Percentiles rank a stretch among this genome's conserved stretches.
Conservation (phyloP, 495 filamentous ascomycete species). For the Talaromyces liani region DNA sequence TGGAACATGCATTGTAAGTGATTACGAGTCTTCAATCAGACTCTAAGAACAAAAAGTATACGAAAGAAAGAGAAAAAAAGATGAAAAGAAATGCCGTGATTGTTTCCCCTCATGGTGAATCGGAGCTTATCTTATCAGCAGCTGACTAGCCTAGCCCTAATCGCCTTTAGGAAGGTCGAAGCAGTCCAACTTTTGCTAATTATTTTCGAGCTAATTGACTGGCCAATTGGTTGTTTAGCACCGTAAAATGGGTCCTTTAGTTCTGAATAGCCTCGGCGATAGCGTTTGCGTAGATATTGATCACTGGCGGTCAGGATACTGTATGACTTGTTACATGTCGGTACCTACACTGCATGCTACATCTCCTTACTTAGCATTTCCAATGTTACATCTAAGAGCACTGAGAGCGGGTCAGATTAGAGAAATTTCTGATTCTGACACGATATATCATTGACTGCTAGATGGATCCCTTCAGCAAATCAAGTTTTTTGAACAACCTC, state of each 20-base stretch:
- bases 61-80: background rate
- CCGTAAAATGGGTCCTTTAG: background rate
- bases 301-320: background rate
- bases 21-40: background rate
- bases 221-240: background rate
- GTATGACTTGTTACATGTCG: background rate
- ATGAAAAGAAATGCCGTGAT: background rate
- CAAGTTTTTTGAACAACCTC: background rate
- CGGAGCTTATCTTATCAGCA: background rate
- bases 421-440: background rate
- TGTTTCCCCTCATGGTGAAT: constrained; percentile 1
- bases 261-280: background rate
- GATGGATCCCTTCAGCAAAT: background rate
- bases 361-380: background rate
- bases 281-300: background rate
- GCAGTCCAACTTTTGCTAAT: background rate
- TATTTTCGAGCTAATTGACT: background rate
- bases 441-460: background rate
- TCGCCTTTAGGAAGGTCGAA: constrained; percentile 3
- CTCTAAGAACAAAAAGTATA: background rate
- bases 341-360: background rate
- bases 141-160: constrained; percentile 1
- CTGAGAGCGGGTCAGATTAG: too few relatives aligned
- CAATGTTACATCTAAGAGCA: too few relatives aligned
- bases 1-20: background rate